Conservation (phyloP, 2,329 filamentous ascomycete genomes). For the Aspergillus aculeatinus region DNA sequence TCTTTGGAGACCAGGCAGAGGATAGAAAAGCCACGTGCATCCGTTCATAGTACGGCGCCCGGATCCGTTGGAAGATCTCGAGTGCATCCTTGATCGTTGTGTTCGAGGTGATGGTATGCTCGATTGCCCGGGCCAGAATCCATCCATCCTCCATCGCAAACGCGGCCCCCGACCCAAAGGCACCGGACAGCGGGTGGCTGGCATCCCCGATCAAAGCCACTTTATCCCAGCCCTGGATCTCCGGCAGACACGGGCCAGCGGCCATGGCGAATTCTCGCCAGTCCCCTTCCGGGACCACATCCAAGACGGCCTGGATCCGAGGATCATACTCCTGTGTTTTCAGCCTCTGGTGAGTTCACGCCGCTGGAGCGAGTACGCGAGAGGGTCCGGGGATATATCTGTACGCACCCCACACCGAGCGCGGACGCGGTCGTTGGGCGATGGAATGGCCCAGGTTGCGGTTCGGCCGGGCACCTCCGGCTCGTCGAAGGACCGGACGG, state of each 20-base stretch:
- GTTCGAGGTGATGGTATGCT: background rate
- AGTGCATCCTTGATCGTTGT: background rate
- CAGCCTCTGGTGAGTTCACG: too few species aligned
- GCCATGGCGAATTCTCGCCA: constrained; percentile 8
- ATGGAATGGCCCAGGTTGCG: constrained; percentile 4
- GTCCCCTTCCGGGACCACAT: background rate
- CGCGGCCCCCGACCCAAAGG: constrained; percentile 4
- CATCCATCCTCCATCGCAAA: constrained; percentile 12
- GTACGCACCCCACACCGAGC: background rate
- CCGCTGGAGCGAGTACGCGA: too few species aligned
- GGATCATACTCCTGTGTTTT: too few species aligned
- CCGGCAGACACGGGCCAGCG: constrained; percentile 3
- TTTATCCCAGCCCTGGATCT: background rate
- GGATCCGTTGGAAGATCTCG: background rate
- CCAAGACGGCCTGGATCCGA: background rate
- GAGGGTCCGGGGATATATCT: background rate
- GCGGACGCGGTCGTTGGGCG: background rate
- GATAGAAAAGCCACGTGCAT: too few species aligned
- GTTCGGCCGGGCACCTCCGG: background rate
- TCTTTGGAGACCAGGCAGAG: too few species aligned
- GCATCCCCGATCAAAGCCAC: constrained; percentile 5
- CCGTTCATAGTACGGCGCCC: too few species aligned
- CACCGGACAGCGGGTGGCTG: constrained; percentile 7
- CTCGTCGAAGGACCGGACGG: constrained; percentile 5
- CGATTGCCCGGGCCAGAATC: constrained; percentile 8